Evolutionary conservation across 2,329 filamentous ascomycete genomes (phyloP).

Genomic region (Penicillium sp.): DNA sequence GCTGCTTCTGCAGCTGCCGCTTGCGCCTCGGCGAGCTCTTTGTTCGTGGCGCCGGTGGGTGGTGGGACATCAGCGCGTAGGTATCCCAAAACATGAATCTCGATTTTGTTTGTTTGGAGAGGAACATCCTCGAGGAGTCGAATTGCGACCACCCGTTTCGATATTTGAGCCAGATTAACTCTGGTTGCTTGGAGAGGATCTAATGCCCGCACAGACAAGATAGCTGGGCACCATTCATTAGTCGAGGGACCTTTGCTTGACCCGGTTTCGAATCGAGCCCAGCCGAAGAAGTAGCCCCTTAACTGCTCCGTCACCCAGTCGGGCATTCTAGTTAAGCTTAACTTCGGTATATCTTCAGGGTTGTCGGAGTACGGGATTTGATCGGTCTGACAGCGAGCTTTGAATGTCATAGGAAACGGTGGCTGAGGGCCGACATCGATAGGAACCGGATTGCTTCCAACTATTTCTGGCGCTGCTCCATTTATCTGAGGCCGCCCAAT

Average conservation of each 20-base stretch:
- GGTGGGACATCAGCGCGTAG: constrained; percentile 38
- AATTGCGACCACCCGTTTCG: constrained; percentile 41
- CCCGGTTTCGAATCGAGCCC: constrained; percentile 42
- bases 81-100: constrained; percentile 54
- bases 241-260: constrained; percentile 28
- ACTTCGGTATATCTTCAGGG: constrained; percentile 48
- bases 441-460: constrained; percentile 1
- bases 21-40: constrained; percentile 30
- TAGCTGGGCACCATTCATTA: constrained; percentile 49
- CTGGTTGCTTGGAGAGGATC: constrained; percentile 43
- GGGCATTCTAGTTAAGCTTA: constrained; percentile 47
- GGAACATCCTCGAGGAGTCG: constrained; percentile 24
- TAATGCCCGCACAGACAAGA: constrained; percentile 44
- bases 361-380: constrained; percentile 28
- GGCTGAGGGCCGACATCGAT: constrained; percentile 27
- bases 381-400: constrained; percentile 12
- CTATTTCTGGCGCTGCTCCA: constrained; percentile 14
- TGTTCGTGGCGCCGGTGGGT: constrained; percentile 10
- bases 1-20: constrained; percentile 29
- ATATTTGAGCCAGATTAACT: constrained; percentile 43
- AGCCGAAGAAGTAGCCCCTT: constrained; percentile 57
- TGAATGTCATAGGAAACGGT: constrained; percentile 27
- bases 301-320: constrained; percentile 49
- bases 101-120: constrained; percentile 35
- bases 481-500: constrained; percentile 24